phyloP scores from a whole-genome alignment of 202 grass and related monocot species.

The Zizania palustris region DNA sequence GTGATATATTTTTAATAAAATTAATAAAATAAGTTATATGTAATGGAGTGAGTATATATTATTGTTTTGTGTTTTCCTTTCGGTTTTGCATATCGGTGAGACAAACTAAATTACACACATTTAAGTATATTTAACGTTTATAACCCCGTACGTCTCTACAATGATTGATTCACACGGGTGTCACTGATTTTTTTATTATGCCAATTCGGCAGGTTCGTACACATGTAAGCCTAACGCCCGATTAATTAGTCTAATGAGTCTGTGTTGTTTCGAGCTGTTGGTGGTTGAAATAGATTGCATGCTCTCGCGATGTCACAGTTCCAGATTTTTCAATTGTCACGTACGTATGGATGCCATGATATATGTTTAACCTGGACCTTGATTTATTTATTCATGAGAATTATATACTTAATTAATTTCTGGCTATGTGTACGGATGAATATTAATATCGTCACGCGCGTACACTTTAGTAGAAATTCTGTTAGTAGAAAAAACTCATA shows the following conservation, averaged over 20 bases:
- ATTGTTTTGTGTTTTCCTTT: too few species aligned
- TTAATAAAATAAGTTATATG: too few species aligned
- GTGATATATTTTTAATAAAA: too few species aligned
- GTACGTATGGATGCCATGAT: neutral
- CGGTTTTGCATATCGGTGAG: neutral
- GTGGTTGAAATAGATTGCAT: slow-evolving; percentile 35
- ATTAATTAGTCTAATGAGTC: slow-evolving; percentile 11
- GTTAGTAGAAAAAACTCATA: too few species aligned
- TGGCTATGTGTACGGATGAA: slow-evolving; percentile 28
- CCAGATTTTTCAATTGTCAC: slow-evolving; percentile 35
- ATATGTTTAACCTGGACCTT: neutral
- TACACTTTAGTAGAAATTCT: too few species aligned
- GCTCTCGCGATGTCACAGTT: neutral
- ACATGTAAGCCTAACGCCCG: neutral
- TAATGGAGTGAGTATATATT: too few species aligned
- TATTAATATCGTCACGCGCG: too few species aligned
- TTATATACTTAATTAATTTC: neutral
- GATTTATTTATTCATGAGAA: neutral
- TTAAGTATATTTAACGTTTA: neutral
- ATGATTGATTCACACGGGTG: slow-evolving; percentile 9
- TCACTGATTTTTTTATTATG: slow-evolving; percentile 3
- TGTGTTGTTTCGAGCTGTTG: slow-evolving; percentile 48
- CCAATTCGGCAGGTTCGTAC: neutral
- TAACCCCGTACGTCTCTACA: neutral
- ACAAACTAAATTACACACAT: neutral